phyloP scores from a whole-genome alignment of 1,284 basidiomycete species.

The Cryptococcus amylolentus region DNA sequence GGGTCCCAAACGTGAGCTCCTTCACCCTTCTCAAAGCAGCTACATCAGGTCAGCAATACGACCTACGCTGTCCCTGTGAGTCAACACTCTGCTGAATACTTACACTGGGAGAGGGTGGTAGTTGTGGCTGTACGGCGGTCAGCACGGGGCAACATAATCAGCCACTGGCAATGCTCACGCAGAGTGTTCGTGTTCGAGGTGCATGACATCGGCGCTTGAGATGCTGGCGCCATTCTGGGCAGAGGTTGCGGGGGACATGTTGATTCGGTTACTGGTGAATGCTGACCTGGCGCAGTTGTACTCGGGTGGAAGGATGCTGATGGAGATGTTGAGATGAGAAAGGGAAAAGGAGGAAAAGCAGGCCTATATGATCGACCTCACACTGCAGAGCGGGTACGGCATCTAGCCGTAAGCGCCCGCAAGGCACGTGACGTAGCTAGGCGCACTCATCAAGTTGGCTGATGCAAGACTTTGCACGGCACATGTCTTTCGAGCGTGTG shows the following conservation, averaged over 20 bases:
- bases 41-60: constrained; percentile 4
- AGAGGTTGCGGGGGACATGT: constrained; percentile 36
- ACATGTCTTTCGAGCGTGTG: too few relatives aligned
- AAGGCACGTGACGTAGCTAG: too few relatives aligned
- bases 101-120: constrained; percentile 89
- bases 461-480: too few relatives aligned
- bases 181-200: constrained; percentile 67
- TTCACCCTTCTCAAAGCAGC: constrained; percentile 81
- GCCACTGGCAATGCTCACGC: constrained; percentile 39
- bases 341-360: not conserved
- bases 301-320: too few relatives aligned
- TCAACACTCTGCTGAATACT: constrained; percentile 9
- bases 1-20: constrained; percentile 96
- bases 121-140: constrained; percentile 56
- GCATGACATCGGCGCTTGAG: constrained; percentile 64
- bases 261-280: not conserved
- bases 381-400: too few relatives aligned
- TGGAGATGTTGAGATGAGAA: not conserved
- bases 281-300: too few relatives aligned
- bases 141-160: constrained; percentile 26
- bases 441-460: too few relatives aligned
- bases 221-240: constrained; percentile 43
- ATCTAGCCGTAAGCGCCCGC: too few relatives aligned
- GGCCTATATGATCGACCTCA: not conserved
- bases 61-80: not conserved